phyloP scores from a whole-genome alignment of 176 grass and related monocot species.

The Secale cereale region DNA sequence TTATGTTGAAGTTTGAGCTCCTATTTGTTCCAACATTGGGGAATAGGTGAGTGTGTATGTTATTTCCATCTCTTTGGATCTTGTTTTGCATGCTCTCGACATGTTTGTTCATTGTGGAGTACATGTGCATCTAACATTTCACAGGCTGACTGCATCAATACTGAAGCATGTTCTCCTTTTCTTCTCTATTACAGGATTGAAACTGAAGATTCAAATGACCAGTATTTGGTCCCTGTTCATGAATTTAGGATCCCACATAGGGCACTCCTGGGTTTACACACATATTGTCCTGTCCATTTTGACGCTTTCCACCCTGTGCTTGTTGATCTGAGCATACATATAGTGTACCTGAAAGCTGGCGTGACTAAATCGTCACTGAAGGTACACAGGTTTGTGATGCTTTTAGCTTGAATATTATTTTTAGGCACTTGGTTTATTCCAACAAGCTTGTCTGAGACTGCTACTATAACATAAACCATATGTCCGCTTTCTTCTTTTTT shows the following conservation, averaged over 20 bases:
- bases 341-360: conserved; percentile 74
- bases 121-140: neutral
- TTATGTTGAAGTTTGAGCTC: conserved; percentile 93
- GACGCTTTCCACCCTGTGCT: conserved; percentile 81
- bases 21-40: conserved; percentile 57
- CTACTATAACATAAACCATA: neutral
- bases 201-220: conserved; percentile 47
- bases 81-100: neutral
- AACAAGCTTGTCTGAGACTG: neutral
- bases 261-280: conserved; percentile 80
- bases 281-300: conserved; percentile 94
- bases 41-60: conserved; percentile 39
- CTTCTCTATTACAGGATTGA: conserved; percentile 60
- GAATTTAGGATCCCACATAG: conserved; percentile 91
- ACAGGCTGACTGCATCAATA: conserved; percentile 4
- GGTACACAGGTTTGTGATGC: conserved; percentile 82
- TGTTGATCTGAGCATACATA: conserved; percentile 84
- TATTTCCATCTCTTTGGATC: neutral
- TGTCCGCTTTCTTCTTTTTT: neutral
- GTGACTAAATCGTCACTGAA: conserved; percentile 55
- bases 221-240: conserved; percentile 58
- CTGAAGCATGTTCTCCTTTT: conserved; percentile 26
- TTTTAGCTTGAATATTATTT: conserved; percentile 31
- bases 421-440: neutral
- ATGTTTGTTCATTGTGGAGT: neutral